Percentiles rank a stretch among this genome's conserved stretches.
These are phyloP conservation scores for Emericellopsis cladophorae DNA, from an alignment of 2,329 filamentous ascomycete genomes.

Conservation along the genomic window DNA sequence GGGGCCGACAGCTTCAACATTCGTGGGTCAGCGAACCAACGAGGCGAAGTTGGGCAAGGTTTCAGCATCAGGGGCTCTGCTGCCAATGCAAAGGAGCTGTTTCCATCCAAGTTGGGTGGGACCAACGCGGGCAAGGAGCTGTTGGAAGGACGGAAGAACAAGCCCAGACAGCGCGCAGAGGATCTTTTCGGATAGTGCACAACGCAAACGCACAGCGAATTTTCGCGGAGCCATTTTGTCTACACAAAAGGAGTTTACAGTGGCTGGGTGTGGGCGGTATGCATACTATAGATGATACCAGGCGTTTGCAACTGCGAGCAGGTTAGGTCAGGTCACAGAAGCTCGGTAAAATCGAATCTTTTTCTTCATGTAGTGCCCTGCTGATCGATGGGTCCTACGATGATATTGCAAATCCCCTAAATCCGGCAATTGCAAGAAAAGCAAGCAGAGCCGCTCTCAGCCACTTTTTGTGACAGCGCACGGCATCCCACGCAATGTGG, in stretches of 20 bases:
- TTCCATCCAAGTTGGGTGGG: conserved; percentile 39
- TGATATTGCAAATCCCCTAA: no score
- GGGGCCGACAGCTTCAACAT: conserved; percentile 41
- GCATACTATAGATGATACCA: no score
- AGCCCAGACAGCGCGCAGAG: conserved; percentile 50
- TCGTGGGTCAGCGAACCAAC: conserved; percentile 40
- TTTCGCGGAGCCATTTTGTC: no score
- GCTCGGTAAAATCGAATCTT: no score
- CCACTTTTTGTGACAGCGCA: no score
- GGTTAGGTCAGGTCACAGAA: no score
- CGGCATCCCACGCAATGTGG: no score
- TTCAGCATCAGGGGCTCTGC: conserved; percentile 54
- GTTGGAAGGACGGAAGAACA: conserved; percentile 44
- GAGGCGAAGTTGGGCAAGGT: conserved; percentile 27
- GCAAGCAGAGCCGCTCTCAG: no score
- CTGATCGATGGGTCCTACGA: no score
- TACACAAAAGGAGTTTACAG: neutral
- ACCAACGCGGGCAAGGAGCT: conserved; percentile 52
- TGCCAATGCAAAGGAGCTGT: conserved; percentile 55
- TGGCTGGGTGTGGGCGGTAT: neutral
- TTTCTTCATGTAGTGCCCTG: no score
- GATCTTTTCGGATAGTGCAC: conserved; percentile 50
- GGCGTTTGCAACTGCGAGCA: no score
- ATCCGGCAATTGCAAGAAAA: no score
- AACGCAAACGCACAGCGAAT: neutral